Base-by-base conservation (phyloP, 768 basidiomycete species). In the Cystoderma amianthinum region DNA sequence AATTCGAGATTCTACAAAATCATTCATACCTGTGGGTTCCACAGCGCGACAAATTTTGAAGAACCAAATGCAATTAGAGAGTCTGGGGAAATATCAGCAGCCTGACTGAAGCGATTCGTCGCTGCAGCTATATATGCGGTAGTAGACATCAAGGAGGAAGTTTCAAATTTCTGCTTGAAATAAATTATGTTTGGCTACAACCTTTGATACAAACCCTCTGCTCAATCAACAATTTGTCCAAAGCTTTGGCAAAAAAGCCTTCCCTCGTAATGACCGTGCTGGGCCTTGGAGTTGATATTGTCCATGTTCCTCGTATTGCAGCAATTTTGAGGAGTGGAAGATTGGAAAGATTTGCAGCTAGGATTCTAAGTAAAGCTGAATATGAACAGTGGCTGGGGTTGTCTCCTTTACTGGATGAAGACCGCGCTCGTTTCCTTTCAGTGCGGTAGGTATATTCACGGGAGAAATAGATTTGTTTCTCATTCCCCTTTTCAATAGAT, bases 201-300 rank as follows among this genome's bases (percentile, higher is more conserved):
- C 42, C 15, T 36, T 34, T 23, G 28, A n/a, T 13, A 7, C 25
- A 48, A 44, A 44, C 44, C 40, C 12, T 9, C n/a, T n/a, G 38
- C 3, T 19, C 21, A 11, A n/a, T n/a, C n/a, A n/a, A n/a, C n/a
- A n/a, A n/a, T n/a, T n/a, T n/a, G n/a, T n/a, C n/a, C n/a, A n/a
- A n/a, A 24, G 18, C 16, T 13, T 36, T 36, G 21, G 20, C 21
- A 38, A 18, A 9, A 10, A 10, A 10, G 9, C 35, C 12, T 30
- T 5, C 42, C 36, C 22, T 39, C 23, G 15, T 34, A 33, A 82
- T 82, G 83, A 52, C 67, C 48, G 72, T 90, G 48, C 61, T 86
- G 43, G 88, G 88, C 21, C 68, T 88, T 43, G 88, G 88, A 13
- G 77, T 82, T 47, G 89, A 92, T 56, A 58, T 92, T 36, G 68